Evolutionary conservation across 1,139 yeast species (phyloP), one percentile per base, ranked within the genome.

Genomic region (Yamadazyma mexicana): DNA sequence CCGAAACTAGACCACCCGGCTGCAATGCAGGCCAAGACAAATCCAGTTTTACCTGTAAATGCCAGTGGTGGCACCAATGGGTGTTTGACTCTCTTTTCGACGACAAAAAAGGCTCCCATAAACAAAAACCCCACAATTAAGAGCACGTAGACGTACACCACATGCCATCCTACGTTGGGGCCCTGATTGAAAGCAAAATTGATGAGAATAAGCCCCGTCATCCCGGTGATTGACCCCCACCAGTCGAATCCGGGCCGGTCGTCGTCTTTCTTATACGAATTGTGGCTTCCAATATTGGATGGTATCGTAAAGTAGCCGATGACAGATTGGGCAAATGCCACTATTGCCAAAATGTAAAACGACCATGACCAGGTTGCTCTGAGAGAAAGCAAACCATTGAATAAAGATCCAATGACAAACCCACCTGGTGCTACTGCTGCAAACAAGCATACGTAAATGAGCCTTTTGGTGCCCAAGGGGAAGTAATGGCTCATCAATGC

Each of bases 1-100:
- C 84, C 84, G 55, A 80, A 80, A 48, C 79, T 69, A 3, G 80
- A 67, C 84, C 84, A 79, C 0, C 84, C 84, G 1, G 76, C 69
- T 2, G 72, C 73, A 18, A 79, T 66, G 49, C 79, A 73, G 3
- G 64, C 70, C 18, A 79, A 59, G 2, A 78, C 73, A 42, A 70
- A 62, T 1, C 69, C 67, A 1, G 75, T 70, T 17, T 72, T 71
- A 1, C 71, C 66, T 29, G 55, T 54, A 39, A 79, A 54, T 1
- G 59, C 66, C 24, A 63, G 63, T 8, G 66, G 52, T 0, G 83
- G 82, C 0, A 77, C 62, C 32, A 77, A 54, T 0, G 85, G 83
- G 40, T 69, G 58, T 31, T 55, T 43, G 2, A 63, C 72, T 22
- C 47, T 51, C 18, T 46, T 42, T 46, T 75, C 80, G 15, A 72